Percentiles rank a stretch among this genome's conserved stretches.
These are phyloP conservation scores for Fusarium miscanthi DNA, from an alignment of 2,329 filamentous ascomycete species.

Conservation along the genomic window DNA sequence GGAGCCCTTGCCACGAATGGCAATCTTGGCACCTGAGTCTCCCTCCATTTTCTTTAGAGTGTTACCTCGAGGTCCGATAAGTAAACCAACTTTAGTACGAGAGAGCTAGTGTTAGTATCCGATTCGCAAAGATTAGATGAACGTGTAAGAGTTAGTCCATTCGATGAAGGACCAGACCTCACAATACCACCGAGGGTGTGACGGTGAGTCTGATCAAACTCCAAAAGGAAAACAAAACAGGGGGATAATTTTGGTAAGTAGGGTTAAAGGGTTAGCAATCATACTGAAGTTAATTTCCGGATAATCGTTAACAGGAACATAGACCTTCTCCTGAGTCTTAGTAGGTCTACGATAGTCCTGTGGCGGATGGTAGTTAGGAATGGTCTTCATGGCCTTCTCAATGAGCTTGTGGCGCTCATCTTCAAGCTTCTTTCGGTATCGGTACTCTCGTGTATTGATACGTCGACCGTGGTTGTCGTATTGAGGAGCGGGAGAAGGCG, in stretches of 20 bases:
- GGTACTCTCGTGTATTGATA: constrained; percentile 99
- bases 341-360: constrained; percentile 98
- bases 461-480: constrained; percentile 99
- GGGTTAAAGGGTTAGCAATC: constrained; percentile 98
- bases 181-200: constrained; percentile 49
- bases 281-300: constrained; percentile 99
- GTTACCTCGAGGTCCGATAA: constrained; percentile 99
- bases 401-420: constrained; percentile 99
- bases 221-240: constrained; percentile 55
- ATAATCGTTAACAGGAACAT: constrained; percentile 99
- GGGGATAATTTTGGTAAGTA: constrained; percentile 64
- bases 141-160: constrained; percentile 44
- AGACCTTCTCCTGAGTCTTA: constrained; percentile 99
- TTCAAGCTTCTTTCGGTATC: constrained; percentile 97
- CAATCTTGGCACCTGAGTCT: constrained; percentile 97
- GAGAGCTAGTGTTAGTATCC: constrained; percentile 92
- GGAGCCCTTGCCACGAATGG: constrained; percentile 98
- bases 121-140: constrained; percentile 53
- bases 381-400: constrained; percentile 99
- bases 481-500: constrained; percentile 93
- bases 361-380: constrained; percentile 98
- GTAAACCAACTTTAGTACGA: constrained; percentile 95
- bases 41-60: constrained; percentile 99
- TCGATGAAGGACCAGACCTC: constrained; percentile 50
- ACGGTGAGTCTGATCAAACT: constrained; percentile 58